Conservation (phyloP, 345 rosid genomes). For the Ceriops tagal region DNA sequence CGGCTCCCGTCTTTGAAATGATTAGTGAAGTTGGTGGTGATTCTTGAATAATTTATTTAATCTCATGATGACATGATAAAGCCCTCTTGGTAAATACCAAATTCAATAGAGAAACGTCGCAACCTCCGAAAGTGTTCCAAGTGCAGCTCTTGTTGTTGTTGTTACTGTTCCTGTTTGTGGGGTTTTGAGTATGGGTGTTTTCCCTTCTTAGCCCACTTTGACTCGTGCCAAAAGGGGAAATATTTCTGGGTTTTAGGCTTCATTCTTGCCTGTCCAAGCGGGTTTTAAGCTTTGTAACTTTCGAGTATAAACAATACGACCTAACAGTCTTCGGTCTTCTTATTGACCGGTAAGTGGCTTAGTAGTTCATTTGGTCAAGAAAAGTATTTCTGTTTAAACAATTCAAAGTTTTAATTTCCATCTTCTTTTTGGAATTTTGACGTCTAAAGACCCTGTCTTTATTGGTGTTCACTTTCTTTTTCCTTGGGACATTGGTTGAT, state of each 20-base stretch:
- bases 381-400: neutral
- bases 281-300: neutral
- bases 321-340: slow-evolving; percentile 14
- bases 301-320: neutral
- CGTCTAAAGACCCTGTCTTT: slow-evolving; percentile 1
- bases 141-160: too few species aligned
- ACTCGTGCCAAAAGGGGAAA: slow-evolving; percentile 7
- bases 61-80: too few species aligned
- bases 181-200: neutral
- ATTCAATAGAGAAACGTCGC: too few species aligned
- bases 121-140: too few species aligned
- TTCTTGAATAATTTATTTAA: too few species aligned
- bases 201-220: neutral
- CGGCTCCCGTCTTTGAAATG: too few species aligned
- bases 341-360: slow-evolving; percentile 28
- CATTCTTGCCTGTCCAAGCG: neutral
- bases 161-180: neutral
- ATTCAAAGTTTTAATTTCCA: neutral
- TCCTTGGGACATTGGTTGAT: neutral
- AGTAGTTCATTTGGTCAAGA: slow-evolving; percentile 1
- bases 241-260: neutral
- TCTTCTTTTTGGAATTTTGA: neutral
- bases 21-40: too few species aligned
- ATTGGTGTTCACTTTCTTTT: neutral
- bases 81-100: too few species aligned